These are phyloP conservation scores for Beauveria sp. DNA, from an alignment of 2,329 filamentous ascomycete genomes.

Conservation along the genomic window DNA sequence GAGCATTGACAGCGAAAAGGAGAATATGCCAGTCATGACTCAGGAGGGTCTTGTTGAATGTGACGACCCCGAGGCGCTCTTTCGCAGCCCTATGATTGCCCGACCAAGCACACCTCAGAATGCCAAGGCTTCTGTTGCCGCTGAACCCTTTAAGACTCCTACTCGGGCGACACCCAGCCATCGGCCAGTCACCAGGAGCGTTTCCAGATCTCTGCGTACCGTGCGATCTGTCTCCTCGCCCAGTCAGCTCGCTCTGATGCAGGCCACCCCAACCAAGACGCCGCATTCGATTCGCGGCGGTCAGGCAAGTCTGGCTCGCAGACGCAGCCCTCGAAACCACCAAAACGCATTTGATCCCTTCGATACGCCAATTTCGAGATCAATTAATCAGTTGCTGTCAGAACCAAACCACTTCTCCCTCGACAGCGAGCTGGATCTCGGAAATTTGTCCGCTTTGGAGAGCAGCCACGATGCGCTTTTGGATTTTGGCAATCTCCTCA, in stretches of 20 bases:
- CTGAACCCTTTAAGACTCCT: constrained; percentile 52
- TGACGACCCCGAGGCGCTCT: constrained; percentile 56
- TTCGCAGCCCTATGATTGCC: constrained; percentile 46
- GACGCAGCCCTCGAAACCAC: constrained; percentile 36
- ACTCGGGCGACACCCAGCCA: constrained; percentile 54
- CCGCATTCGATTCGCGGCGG: constrained; percentile 23
- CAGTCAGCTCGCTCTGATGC: constrained; percentile 30
- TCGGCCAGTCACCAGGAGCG: constrained; percentile 53
- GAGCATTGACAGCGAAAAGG: constrained; percentile 30
- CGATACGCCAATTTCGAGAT: constrained; percentile 53
- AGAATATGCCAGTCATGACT: constrained; percentile 40
- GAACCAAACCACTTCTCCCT: constrained; percentile 41
- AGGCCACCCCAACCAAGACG: constrained; percentile 43
- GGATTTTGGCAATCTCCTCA: constrained; percentile 42
- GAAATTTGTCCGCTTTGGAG: constrained; percentile 30
- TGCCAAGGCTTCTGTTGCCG: constrained; percentile 28
- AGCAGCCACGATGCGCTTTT: constrained; percentile 27
- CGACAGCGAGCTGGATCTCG: constrained; percentile 37
- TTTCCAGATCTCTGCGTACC: constrained; percentile 48
- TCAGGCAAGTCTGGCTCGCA: constrained; percentile 26
- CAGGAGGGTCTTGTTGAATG: constrained; percentile 19
- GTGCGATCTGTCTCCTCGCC: constrained; percentile 37
- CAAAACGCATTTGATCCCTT: constrained; percentile 32
- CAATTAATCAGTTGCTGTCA: constrained; percentile 56
- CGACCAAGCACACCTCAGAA: constrained; percentile 47